Evolutionary conservation across 2,329 filamentous ascomycete species (phyloP).

Genomic region (Emmonsiellopsis sp.): DNA sequence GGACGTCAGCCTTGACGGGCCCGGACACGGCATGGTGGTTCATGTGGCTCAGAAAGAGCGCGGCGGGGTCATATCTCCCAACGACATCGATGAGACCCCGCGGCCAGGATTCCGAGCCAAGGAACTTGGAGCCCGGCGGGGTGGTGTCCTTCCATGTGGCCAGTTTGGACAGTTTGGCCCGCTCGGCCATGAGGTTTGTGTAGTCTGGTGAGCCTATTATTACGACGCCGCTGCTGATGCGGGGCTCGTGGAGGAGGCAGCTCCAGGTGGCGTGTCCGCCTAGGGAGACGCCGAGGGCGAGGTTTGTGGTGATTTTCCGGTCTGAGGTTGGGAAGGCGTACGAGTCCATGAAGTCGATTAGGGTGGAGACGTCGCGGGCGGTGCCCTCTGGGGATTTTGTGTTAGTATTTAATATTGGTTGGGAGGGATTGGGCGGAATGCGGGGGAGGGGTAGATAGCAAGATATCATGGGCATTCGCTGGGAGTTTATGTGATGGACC

Average conservation of each 20-base stretch:
- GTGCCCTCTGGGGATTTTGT: slow-evolving; percentile 44
- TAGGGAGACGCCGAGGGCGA: slow-evolving; percentile 73
- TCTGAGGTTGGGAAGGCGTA: slow-evolving; percentile 55
- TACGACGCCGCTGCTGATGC: slow-evolving; percentile 67
- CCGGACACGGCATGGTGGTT: slow-evolving; percentile 13
- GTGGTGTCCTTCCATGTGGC: slow-evolving; percentile 48
- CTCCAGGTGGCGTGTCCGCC: slow-evolving; percentile 88
- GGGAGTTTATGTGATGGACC: background rate
- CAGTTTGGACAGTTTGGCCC: slow-evolving; percentile 62
- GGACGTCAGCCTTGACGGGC: slow-evolving; percentile 19
- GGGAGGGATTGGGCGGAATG: background rate
- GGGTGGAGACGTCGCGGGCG: slow-evolving; percentile 60
- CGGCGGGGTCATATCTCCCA: slow-evolving; percentile 62
- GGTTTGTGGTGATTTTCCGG: slow-evolving; percentile 48
- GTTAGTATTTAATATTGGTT: slow-evolving; percentile 5
- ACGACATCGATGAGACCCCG: slow-evolving; percentile 54
- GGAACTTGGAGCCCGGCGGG: slow-evolving; percentile 52
- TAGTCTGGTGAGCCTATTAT: slow-evolving; percentile 90
- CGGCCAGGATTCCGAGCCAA: slow-evolving; percentile 73
- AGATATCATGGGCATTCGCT: background rate
- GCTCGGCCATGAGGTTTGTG: slow-evolving; percentile 66
- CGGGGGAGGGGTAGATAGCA: background rate
- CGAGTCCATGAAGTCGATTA: slow-evolving; percentile 69
- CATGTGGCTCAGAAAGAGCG: slow-evolving; percentile 54
- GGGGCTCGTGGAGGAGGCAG: slow-evolving; percentile 63